Conservation (phyloP, 2,329 filamentous ascomycete species). For the Aureobasidium pullulans region DNA sequence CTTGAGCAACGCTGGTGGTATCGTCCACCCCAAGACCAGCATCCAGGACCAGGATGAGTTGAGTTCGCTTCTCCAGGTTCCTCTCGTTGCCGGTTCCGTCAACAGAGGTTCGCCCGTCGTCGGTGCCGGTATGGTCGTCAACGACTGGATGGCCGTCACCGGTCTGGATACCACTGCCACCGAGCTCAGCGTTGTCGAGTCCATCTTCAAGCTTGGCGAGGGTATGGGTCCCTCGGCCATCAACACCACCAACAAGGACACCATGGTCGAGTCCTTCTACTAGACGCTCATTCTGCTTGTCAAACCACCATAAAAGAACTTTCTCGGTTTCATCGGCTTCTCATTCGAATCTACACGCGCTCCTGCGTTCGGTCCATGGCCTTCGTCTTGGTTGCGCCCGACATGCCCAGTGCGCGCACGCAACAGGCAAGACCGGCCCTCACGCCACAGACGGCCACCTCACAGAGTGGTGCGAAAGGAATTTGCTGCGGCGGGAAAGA, state of each 20-base stretch:
- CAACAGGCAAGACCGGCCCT: background rate
- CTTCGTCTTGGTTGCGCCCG: background rate
- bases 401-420: background rate
- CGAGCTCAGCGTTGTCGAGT: slow-evolving; percentile 92
- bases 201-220: slow-evolving; percentile 89
- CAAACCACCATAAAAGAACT: background rate
- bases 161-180: slow-evolving; percentile 91
- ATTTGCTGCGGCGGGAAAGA: background rate
- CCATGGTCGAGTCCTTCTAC: slow-evolving; percentile 98
- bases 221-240: slow-evolving; percentile 71
- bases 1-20: slow-evolving; percentile 88
- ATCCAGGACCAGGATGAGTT: slow-evolving; percentile 98
- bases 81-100: slow-evolving; percentile 86
- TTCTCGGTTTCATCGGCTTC: background rate
- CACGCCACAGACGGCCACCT: background rate
- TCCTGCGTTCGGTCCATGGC: background rate
- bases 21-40: slow-evolving; percentile 94
- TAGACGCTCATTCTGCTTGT: slow-evolving; percentile 38
- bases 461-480: background rate
- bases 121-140: slow-evolving; percentile 94
- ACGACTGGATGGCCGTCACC: slow-evolving; percentile 97
- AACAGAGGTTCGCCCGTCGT: slow-evolving; percentile 92
- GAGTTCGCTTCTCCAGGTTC: slow-evolving; percentile 85
- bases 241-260: slow-evolving; percentile 85
- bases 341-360: background rate